Evolutionary conservation across 768 basidiomycete species (phyloP).

Genomic region (Suillus alpinus): DNA sequence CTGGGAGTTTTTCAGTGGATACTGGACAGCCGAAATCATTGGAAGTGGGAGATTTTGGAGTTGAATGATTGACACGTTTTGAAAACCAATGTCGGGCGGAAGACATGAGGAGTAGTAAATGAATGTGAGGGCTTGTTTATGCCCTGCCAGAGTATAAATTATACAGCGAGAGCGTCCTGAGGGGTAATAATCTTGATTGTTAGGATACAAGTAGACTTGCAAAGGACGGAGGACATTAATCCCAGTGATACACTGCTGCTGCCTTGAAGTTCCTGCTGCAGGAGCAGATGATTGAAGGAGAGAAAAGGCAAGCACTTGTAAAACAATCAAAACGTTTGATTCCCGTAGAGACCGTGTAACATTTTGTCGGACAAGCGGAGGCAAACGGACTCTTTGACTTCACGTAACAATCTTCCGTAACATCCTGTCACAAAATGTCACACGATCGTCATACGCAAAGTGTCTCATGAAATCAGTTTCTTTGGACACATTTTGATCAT

Average conservation of each 20-base stretch:
- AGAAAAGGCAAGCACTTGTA: background rate
- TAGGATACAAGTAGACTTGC: background rate
- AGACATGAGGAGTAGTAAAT: conserved; percentile 15
- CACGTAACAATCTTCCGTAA: background rate
- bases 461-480: background rate
- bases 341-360: conserved; percentile 13
- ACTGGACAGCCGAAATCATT: conserved; percentile 31
- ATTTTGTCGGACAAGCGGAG: background rate
- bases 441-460: background rate
- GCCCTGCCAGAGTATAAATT: background rate
- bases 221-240: conserved; percentile 2
- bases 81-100: conserved; percentile 30
- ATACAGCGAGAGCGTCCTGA: conserved; percentile 7
- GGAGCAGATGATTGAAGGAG: background rate
- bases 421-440: background rate
- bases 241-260: background rate
- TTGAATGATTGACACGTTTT: conserved; percentile 9
- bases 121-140: conserved; percentile 3
- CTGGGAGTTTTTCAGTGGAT: conserved; percentile 27
- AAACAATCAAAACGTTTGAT: conserved; percentile 2
- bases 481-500: background rate
- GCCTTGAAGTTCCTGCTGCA: background rate
- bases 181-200: conserved; percentile 1
- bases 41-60: conserved; percentile 10
- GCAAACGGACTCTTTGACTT: conserved; percentile 3